Base-by-base conservation (phyloP, 257 asterid species). In the Pogostemon cablin region DNA sequence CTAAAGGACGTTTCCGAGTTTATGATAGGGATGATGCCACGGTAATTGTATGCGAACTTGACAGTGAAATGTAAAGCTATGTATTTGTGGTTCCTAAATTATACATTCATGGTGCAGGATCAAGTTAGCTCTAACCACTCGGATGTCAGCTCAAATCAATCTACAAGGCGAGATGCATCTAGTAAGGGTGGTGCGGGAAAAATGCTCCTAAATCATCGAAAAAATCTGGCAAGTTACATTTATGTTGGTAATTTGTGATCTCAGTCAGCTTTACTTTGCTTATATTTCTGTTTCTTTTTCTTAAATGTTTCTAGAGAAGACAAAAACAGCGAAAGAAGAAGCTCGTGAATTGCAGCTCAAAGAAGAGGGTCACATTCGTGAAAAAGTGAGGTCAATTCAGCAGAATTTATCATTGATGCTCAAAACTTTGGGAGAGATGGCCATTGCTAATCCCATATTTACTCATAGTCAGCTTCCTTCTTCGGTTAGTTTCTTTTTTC, bases 261-360 rank as follows among this genome's bases (percentile, higher is more conserved):
- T 42, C 48, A 5, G 7, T 44, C 54, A 48, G 25, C 47, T 5
- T 63, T 57, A 48, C 3, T 25, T 58, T 62, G 6, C 39, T 39
- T 52, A 62, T 68, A 62, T 47, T 66, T 53, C 57, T 56, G 15
- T 68, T 12, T 69, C 10, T 62, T 54, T 69, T 67, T 57, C 25
- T 65, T 62, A 71, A 7, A 65, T 70, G 65, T 50, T 62, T 81
- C 38, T 71, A 89, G 99, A 93, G 61, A 93, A 91, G 85, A 79
- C 85, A 70, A 93, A 93, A 74, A 86, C 89, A 41, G 95, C 99
- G 47, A 93, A 93, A 84, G 99, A 93, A 84, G 99, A 93, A 84
- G 99, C 98, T 15, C 99, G 95, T 57, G 99, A 91, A 56, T 77
- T 87, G 90, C 97, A 85, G 89, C 95, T 93, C 56, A 85, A 76